phyloP scores from a whole-genome alignment of 208 protist genomes.

The Leishmania braziliensis region DNA sequence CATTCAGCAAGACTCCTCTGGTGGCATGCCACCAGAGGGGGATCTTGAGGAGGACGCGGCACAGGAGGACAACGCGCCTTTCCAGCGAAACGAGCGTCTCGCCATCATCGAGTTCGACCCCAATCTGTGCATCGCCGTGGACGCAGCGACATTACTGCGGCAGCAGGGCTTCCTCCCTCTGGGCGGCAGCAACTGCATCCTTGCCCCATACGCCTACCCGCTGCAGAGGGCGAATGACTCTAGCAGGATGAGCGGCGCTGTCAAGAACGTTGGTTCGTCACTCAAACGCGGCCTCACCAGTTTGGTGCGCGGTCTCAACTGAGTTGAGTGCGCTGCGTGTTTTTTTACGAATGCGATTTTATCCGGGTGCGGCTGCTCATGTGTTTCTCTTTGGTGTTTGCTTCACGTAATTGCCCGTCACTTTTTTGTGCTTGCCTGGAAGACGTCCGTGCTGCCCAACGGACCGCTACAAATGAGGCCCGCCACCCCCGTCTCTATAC shows the following conservation, averaged over 20 bases:
- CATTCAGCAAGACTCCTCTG: conserved; percentile 21
- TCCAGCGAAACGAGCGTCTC: conserved; percentile 38
- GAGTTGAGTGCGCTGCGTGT: neutral
- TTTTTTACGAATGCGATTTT: neutral
- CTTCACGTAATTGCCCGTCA: neutral
- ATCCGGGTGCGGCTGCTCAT: neutral
- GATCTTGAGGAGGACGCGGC: conserved; percentile 13
- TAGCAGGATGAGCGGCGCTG: conserved; percentile 30
- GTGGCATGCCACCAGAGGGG: conserved; percentile 6
- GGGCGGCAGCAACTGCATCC: conserved; percentile 39
- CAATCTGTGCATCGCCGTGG: conserved; percentile 42
- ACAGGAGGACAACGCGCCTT: conserved; percentile 23
- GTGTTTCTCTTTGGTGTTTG: neutral
- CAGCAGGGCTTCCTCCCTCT: conserved; percentile 41
- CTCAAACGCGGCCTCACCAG: conserved; percentile 73
- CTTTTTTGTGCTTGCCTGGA: neutral
- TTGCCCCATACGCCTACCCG: conserved; percentile 66
- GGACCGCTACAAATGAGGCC: neutral
- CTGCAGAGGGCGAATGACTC: conserved; percentile 36
- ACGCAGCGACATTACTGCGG: conserved; percentile 50
- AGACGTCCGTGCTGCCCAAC: neutral
- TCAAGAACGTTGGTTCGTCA: conserved; percentile 66
- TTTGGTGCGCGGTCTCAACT: conserved; percentile 73
- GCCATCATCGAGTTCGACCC: conserved; percentile 74
- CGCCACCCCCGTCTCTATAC: neutral